phyloP scores from a whole-genome alignment of 768 basidiomycete genomes.

The Kwoniella bestiolae region DNA sequence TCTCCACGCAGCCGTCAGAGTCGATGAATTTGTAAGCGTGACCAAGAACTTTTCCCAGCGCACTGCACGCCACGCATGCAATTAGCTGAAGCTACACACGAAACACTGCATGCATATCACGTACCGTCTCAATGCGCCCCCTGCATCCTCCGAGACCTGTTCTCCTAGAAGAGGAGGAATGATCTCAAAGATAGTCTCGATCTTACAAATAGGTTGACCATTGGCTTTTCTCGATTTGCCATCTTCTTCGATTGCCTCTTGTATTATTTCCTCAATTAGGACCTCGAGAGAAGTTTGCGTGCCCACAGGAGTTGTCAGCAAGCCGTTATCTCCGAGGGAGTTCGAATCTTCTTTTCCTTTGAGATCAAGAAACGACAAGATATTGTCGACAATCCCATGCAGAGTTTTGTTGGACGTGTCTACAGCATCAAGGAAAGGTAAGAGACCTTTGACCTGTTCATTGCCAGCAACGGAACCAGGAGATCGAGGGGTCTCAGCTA shows the following conservation, averaged over 20 bases:
- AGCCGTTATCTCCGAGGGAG: conserved; percentile 4
- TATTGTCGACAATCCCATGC: conserved; percentile 54
- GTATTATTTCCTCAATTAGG: conserved; percentile 49
- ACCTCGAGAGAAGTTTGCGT: conserved; percentile 36
- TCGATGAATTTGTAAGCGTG: conserved; percentile 55
- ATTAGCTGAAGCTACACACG: conserved; percentile 5
- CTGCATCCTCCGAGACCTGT: conserved; percentile 44
- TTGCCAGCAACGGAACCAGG: conserved; percentile 24
- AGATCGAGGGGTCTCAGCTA: conserved; percentile 27
- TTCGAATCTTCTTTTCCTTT: conserved; percentile 33
- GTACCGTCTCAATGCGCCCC: conserved; percentile 47
- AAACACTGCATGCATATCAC: conserved; percentile 12
- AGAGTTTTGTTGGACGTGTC: conserved; percentile 50
- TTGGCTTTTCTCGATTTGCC: conserved; percentile 26
- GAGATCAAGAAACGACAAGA: conserved; percentile 53
- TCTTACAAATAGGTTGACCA: conserved; percentile 28
- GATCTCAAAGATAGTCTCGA: conserved; percentile 54
- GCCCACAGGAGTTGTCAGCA: conserved; percentile 13
- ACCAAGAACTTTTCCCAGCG: conserved; percentile 44
- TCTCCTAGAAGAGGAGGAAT: conserved; percentile 49
- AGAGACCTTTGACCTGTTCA: conserved; percentile 46
- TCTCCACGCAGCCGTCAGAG: conserved; percentile 48
- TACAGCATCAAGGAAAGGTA: conserved; percentile 52
- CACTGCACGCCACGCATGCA: conserved; percentile 16
- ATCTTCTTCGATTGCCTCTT: conserved; percentile 42